phyloP scores from a whole-genome alignment of 768 basidiomycete species.

The Pleurotus salmoneostramineus region DNA sequence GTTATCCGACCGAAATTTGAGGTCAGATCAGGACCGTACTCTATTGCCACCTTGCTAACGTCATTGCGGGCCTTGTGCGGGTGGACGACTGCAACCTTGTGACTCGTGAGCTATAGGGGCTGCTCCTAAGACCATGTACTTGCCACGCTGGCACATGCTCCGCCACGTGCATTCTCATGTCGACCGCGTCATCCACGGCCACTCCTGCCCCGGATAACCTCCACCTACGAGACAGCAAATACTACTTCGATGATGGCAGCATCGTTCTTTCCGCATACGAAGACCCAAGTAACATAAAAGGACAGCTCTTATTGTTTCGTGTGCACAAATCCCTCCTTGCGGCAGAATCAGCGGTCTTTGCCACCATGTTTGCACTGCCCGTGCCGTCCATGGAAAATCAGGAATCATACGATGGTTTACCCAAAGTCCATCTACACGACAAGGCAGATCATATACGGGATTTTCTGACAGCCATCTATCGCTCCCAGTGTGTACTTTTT shows the following conservation, averaged over 20 bases:
- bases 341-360: slow-evolving; percentile 10
- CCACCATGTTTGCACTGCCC: slow-evolving; percentile 11
- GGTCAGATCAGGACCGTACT: too few relatives aligned
- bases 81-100: too few relatives aligned
- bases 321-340: slow-evolving; percentile 10
- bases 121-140: too few relatives aligned
- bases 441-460: background rate
- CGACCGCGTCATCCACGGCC: too few relatives aligned
- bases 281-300: background rate
- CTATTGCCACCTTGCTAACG: too few relatives aligned
- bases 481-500: background rate
- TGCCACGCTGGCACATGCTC: too few relatives aligned
- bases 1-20: too few relatives aligned
- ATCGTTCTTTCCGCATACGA: slow-evolving; percentile 6
- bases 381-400: background rate
- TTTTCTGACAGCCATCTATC: slow-evolving; percentile 8
- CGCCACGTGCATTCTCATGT: too few relatives aligned
- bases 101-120: too few relatives aligned
- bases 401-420: slow-evolving; percentile 10
- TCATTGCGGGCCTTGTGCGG: too few relatives aligned
- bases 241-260: slow-evolving; percentile 11
- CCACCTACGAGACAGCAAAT: background rate
- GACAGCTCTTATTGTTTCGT: too few relatives aligned
- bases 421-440: slow-evolving; percentile 12
- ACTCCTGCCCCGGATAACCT: too few relatives aligned